phyloP scores from a whole-genome alignment of 495 filamentous ascomycete genomes.

The Penicillium alfredii region DNA sequence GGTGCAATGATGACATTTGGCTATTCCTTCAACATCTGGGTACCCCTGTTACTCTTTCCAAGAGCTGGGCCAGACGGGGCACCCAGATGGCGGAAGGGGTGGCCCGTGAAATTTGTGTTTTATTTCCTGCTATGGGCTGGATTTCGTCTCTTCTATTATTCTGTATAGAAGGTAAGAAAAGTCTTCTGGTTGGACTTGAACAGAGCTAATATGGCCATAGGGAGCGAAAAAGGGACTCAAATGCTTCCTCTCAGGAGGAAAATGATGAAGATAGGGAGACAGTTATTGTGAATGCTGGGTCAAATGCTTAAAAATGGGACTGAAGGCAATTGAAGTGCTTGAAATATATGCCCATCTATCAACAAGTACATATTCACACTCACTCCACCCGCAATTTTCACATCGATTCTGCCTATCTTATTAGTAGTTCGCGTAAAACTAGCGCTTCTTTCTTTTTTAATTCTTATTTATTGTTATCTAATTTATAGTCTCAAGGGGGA shows the following conservation, averaged over 20 bases:
- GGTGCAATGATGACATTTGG: conserved; percentile 47
- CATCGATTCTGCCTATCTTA: too few relatives aligned
- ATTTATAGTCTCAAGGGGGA: too few relatives aligned
- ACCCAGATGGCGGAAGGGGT: conserved; percentile 40
- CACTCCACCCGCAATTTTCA: too few relatives aligned
- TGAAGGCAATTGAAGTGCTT: too few relatives aligned
- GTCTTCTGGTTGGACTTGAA: too few relatives aligned
- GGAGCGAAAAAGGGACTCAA: conserved; percentile 9
- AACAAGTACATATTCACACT: too few relatives aligned
- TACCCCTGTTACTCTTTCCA: conserved; percentile 39
- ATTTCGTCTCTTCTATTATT: conserved; percentile 32
- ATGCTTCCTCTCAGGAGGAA: conserved; percentile 3
- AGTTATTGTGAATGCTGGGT: conserved; percentile 7
- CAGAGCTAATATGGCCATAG: conserved; percentile 9
- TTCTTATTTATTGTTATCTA: too few relatives aligned
- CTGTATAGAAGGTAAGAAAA: conserved; percentile 29
- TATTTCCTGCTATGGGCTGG: conserved; percentile 38
- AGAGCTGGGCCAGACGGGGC: conserved; percentile 40
- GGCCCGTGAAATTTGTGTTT: conserved; percentile 38
- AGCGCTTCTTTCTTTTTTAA: too few relatives aligned
- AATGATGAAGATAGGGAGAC: conserved; percentile 12
- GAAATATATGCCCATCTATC: too few relatives aligned
- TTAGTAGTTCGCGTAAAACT: too few relatives aligned
- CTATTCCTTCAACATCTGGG: conserved; percentile 46
- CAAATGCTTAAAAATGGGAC: too few relatives aligned